Percentiles rank a stretch among this genome's conserved stretches.
phyloP scores from a whole-genome alignment of 352 stramenopile genomes.

The Globisporangium cederbergense region DNA sequence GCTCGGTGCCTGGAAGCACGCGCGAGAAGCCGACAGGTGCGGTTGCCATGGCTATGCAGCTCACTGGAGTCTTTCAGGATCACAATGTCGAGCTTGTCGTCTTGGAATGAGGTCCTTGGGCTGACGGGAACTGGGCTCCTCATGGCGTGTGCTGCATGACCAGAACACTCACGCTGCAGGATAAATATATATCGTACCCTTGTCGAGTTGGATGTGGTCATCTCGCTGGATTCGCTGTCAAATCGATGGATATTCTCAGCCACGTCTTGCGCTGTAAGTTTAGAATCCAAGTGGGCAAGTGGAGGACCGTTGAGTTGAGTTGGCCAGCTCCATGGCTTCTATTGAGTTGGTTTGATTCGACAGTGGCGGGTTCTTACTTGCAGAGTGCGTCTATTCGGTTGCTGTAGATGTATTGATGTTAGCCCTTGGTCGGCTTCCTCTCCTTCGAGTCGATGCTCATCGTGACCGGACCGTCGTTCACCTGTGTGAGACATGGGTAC shows the following conservation, averaged over 20 bases:
- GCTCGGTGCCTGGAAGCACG: conserved; percentile 42
- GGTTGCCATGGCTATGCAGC: conserved; percentile 23
- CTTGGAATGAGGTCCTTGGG: background rate
- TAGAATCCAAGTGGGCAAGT: too few species aligned
- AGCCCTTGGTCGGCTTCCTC: conserved; percentile 16
- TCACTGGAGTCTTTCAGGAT: background rate
- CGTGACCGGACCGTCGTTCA: conserved; percentile 82
- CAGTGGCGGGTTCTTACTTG: background rate
- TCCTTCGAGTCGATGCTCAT: conserved; percentile 85
- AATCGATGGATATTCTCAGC: background rate
- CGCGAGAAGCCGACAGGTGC: conserved; percentile 42
- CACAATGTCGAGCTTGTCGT: background rate
- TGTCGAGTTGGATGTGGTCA: too few species aligned
- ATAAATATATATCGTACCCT: background rate
- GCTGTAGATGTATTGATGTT: background rate
- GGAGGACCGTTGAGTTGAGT: too few species aligned
- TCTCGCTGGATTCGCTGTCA: too few species aligned
- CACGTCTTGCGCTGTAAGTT: too few species aligned
- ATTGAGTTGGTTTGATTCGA: background rate
- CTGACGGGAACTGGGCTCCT: background rate
- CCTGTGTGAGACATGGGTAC: conserved; percentile 24
- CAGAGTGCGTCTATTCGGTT: background rate
- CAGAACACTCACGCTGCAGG: background rate
- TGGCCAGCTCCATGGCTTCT: too few species aligned
- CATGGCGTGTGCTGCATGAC: background rate